Base-by-base conservation (phyloP, 2,329 filamentous ascomycete genomes). In the Herpotrichia juniperi region DNA sequence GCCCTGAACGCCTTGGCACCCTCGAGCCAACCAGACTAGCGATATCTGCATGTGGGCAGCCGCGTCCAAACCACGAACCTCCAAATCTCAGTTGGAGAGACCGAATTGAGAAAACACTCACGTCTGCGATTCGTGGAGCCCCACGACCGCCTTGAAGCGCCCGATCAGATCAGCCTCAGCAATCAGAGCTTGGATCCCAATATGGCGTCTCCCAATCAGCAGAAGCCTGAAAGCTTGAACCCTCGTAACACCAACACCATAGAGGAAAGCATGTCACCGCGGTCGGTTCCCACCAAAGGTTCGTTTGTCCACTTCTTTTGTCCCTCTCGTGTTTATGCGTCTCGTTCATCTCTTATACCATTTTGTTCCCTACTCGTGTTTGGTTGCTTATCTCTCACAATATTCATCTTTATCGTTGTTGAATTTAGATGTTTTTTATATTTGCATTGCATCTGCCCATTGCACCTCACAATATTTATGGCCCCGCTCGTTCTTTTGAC, bases 1-100 rank as follows among this genome's bases (percentile, higher is more conserved):
- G 19, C 19, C 37, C 61, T 66, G 67, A 64, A 66, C 60, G 57
- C 47, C 54, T 63, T 61, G 63, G 67, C 67, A 71, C 67, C n/a
- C n/a, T n/a, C n/a, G n/a, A n/a, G n/a, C n/a, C n/a, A n/a, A n/a
- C n/a, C n/a, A n/a, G n/a, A n/a, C n/a, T n/a, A n/a, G n/a, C n/a
- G n/a, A n/a, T n/a, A n/a, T n/a, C n/a, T n/a, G n/a, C n/a, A n/a
- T n/a, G n/a, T n/a, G n/a, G n/a, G n/a, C n/a, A n/a, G n/a, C n/a
- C n/a, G n/a, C n/a, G n/a, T n/a, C n/a, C n/a, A n/a, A n/a, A n/a
- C 48, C 46, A 56, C 51, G 39, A 51, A 45, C 47, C 42, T 53
- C 44, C 48, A 42, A 39, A 48, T 22, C 54, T 42, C 57, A 58
- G 58, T 54, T 54, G 42, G 47, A 54, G 48, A 54, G 56, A 51